Percentiles rank a stretch among this genome's conserved stretches.
These are phyloP conservation scores for Erodium trifolium DNA, from an alignment of 441 rosid species.

Conservation along the genomic window DNA sequence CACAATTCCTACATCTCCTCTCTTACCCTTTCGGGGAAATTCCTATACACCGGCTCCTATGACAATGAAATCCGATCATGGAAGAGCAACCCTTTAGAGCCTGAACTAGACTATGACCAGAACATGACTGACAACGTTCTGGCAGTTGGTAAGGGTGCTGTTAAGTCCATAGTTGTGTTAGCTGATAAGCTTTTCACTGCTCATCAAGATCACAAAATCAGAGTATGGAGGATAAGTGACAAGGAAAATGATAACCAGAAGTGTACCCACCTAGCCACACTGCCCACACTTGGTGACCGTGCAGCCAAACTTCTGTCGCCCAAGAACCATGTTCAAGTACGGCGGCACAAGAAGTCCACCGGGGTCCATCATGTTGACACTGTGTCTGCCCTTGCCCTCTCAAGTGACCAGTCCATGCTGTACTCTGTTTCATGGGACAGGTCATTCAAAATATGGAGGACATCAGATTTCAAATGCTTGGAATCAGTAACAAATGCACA, in stretches of 20 bases:
- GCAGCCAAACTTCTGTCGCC: conserved; percentile 48
- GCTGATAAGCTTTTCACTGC: conserved; percentile 76
- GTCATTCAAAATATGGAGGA: conserved; percentile 80
- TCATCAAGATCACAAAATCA: conserved; percentile 89
- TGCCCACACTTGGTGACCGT: conserved; percentile 79
- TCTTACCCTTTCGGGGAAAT: conserved; percentile 46
- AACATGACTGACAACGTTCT: conserved; percentile 26
- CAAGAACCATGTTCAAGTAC: conserved; percentile 55
- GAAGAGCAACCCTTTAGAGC: conserved; percentile 34
- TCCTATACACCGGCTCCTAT: conserved; percentile 59
- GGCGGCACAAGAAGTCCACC: conserved; percentile 62
- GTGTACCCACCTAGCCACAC: conserved; percentile 58
- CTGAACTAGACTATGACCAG: conserved; percentile 27
- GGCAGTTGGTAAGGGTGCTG: conserved; percentile 56
- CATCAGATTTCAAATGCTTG: conserved; percentile 68
- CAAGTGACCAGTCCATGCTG: conserved; percentile 54
- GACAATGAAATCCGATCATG: conserved; percentile 60
- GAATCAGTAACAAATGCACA: conserved; percentile 72
- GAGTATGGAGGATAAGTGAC: conserved; percentile 69
- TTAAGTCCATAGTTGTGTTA: conserved; percentile 57
- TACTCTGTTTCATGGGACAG: conserved; percentile 94
- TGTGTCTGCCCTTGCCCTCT: conserved; percentile 68
- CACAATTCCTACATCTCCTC: conserved; percentile 57
- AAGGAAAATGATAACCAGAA: conserved; percentile 32
- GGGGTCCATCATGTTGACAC: conserved; percentile 86